Percentiles rank a stretch among this genome's conserved stretches.
phyloP scores from a whole-genome alignment of 345 rosid species.

The Garcia nutans region DNA sequence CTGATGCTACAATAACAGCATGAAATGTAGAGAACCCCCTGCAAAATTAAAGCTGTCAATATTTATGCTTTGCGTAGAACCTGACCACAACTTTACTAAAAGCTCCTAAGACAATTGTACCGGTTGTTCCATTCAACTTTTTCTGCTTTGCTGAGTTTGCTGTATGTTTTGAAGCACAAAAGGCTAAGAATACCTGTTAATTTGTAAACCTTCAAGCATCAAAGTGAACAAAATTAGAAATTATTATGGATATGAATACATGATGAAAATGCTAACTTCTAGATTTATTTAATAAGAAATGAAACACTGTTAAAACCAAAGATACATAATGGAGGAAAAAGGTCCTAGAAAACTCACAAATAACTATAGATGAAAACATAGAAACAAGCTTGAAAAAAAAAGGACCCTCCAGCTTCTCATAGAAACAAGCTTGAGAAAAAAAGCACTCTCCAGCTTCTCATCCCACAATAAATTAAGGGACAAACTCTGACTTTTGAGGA shows the following conservation, averaged over 20 bases:
- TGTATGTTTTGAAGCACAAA: slow-evolving; percentile 50
- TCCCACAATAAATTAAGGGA: background rate
- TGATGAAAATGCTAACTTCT: background rate
- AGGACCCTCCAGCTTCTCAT: background rate
- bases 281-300: background rate
- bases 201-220: slow-evolving; percentile 57
- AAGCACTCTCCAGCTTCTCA: background rate
- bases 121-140: slow-evolving; percentile 86
- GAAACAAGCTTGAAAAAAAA: too few relatives aligned
- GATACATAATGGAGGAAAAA: background rate
- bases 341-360: too few relatives aligned
- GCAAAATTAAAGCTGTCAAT: slow-evolving; percentile 23
- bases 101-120: slow-evolving; percentile 28
- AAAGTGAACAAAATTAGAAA: slow-evolving; percentile 12
- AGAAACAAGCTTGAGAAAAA: too few relatives aligned
- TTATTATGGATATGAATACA: background rate
- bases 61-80: background rate
- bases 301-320: background rate
- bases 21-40: slow-evolving; percentile 92
- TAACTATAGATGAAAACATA: too few relatives aligned
- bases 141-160: slow-evolving; percentile 47
- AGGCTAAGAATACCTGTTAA: slow-evolving; percentile 53
- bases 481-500: background rate
- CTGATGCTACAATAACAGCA: slow-evolving; percentile 59
- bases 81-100: background rate